Evolutionary conservation across 139 green algal species (phyloP), one percentile per base, ranked within the genome.

Genomic region (Closterium sp.): DNA sequence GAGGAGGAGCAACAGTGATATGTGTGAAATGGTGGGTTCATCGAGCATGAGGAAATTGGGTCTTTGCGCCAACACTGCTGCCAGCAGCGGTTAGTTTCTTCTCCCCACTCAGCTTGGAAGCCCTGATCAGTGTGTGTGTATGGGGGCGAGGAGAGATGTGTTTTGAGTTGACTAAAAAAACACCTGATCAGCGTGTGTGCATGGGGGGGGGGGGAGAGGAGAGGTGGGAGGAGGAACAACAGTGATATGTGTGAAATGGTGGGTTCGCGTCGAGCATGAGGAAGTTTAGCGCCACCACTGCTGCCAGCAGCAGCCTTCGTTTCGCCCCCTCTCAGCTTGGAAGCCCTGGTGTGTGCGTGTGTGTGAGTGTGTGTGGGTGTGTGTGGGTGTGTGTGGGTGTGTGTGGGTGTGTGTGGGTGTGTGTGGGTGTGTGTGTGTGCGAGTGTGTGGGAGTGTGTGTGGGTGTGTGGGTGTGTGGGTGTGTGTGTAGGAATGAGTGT

Each of bases 31-130:
- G 38, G 19, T 1, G 38, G 19, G 38, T n/a, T n/a, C n/a, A n/a
- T n/a, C n/a, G n/a, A n/a, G 83, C 36, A 93, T 31, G 12, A 98
- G 96, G 81, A 98, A 89, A 91, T 97, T 98, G 23, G 96, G 96
- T 8, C 94, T 88, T 30, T 90, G 88, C 36, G 96, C 91, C 25
- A 98, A 95, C 89, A 97, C 95, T 9, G 94, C 93, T 2, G 96
- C 96, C 35, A 98, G 95, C 91, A 97, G 96, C 91, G 98, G 94
- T 12, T 84, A 96, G 94, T 5, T 94, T 93, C 95, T 98, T 96
- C 4, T 94, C 95, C 4, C 95, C 95, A 43, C 92, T 95, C 85
- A 97, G 89, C 21, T 87, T 94, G n/a, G 88, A 84, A 16, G 96
- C 96, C 89, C 94, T 93, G 9, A 89, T 35, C 9, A 84, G 10